These are phyloP conservation scores for Globisporangium iwayamae DNA, from an alignment of 352 stramenopile genomes.

Conservation along the genomic window DNA sequence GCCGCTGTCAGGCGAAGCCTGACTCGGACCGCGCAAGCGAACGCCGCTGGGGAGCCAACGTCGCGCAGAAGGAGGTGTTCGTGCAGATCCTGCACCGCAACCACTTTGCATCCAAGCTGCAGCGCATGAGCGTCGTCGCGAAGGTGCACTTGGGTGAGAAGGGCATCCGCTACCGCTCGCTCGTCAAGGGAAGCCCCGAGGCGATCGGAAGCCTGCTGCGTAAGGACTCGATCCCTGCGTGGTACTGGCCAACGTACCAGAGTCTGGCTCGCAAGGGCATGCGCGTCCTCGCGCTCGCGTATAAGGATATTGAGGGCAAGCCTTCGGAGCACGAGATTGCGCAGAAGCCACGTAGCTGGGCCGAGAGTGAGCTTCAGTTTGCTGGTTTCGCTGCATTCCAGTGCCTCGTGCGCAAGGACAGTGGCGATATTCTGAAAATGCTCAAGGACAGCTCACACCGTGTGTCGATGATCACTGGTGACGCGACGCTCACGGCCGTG, in stretches of 20 bases:
- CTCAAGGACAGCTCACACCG: conserved; percentile 90
- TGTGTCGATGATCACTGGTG: conserved; percentile 99
- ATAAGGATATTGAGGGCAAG: conserved; percentile 86
- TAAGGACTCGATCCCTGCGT: conserved; percentile 71
- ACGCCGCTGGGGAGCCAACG: conserved; percentile 60
- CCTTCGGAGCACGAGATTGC: conserved; percentile 71
- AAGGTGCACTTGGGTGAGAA: conserved; percentile 78
- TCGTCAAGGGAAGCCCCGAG: conserved; percentile 98
- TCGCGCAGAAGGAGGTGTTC: conserved; percentile 77
- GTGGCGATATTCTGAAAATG: conserved; percentile 90
- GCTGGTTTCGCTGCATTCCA: conserved; percentile 92
- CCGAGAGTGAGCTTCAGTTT: conserved; percentile 94
- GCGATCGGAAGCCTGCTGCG: conserved; percentile 86
- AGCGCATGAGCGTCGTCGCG: conserved; percentile 96
- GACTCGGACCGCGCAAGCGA: conserved; percentile 63
- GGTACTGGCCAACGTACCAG: conserved; percentile 91
- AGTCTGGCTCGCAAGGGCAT: conserved; percentile 79
- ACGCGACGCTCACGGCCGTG: conserved; percentile 95
- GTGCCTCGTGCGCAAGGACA: conserved; percentile 96
- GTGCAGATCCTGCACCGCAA: conserved; percentile 93
- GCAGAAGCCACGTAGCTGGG: conserved; percentile 79
- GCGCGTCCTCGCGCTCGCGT: conserved; percentile 95
- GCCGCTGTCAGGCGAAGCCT: conserved; percentile 72
- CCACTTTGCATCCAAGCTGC: conserved; percentile 94
- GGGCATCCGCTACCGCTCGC: conserved; percentile 70